These are phyloP conservation scores for Trypethelium eluteriae DNA, from an alignment of 495 filamentous ascomycete genomes.

Conservation along the genomic window DNA sequence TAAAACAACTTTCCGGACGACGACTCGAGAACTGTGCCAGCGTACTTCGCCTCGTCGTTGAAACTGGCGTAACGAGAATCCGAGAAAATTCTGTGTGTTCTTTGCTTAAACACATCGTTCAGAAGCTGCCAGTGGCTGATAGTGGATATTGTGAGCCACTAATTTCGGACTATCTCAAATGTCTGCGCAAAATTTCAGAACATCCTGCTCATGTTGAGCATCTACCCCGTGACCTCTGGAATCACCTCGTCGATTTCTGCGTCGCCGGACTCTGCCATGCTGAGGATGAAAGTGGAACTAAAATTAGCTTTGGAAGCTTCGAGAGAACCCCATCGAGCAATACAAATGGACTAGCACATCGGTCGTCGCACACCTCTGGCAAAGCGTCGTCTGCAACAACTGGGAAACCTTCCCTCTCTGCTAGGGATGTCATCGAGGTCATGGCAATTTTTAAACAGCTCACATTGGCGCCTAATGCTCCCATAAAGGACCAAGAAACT, in stretches of 20 bases:
- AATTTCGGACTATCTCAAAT: conserved; percentile 68
- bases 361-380: neutral
- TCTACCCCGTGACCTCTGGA: conserved; percentile 60
- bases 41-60: conserved; percentile 61
- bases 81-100: conserved; percentile 68
- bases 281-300: conserved; percentile 9
- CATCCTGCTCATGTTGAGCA: conserved; percentile 72
- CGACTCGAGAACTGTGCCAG: conserved; percentile 65
- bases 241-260: conserved; percentile 60
- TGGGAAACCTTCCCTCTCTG: neutral
- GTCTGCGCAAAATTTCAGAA: conserved; percentile 59
- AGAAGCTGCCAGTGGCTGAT: conserved; percentile 58
- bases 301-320: conserved; percentile 1
- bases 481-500: conserved; percentile 52
- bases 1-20: conserved; percentile 41
- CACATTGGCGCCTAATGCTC: conserved; percentile 61
- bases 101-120: conserved; percentile 70
- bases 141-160: conserved; percentile 65
- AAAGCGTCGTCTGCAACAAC: neutral
- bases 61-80: conserved; percentile 58
- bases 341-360: neutral
- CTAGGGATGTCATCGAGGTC: conserved; percentile 14
- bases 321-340: neutral
- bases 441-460: conserved; percentile 47
- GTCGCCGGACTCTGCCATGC: conserved; percentile 39